Evolutionary conservation across 1,284 basidiomycete species (phyloP), one percentile per base, ranked within the genome.

Genomic region (Cryptococcus amylolentus): DNA sequence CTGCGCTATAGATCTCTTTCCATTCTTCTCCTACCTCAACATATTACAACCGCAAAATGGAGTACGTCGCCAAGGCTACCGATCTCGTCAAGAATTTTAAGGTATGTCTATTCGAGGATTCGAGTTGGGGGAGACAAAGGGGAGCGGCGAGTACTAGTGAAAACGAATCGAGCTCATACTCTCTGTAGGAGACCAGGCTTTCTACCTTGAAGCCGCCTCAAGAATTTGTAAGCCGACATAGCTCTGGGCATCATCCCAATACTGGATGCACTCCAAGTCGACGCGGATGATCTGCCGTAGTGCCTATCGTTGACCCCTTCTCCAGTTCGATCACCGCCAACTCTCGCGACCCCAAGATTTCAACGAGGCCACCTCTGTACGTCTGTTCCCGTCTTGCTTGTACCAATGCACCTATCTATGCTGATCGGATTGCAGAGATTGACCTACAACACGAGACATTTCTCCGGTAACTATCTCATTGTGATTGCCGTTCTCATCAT

Each of bases 391-490:
- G 54, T 58, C 56, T 10, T n/a, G 12, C n/a, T 31, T 1, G 26
- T 28, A 5, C 16, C 18, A 37, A 23, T 20, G 5, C 47, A 27
- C 35, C 26, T 28, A 50, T 26, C 9, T 37, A 40, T 35, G 18
- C 16, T n/a, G 10, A 38, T 26, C 13, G 13, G 14, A 46, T 47
- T 42, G 40, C 27, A 45, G 89, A 84, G 92, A 59, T 88, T 95
- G 83, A 90, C 91, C 1, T 71, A 95, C 81, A 97, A 96, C 81
- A 92, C 92, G 14, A 86, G 89, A 51, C 89, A 91, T 77, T 93
- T 91, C 78, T 91, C 89, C 55, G 88, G 89, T 58, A 97, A 97
- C 79, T 97, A 97, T 78, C 83, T 86, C 47, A 77, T 96, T 67
- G 83, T 98, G 66, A 82, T 97, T 18, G 84, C 82, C 49, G 72